Evolutionary conservation across 441 rosid genomes (phyloP).

Genomic region (Bruguiera hainesii): DNA sequence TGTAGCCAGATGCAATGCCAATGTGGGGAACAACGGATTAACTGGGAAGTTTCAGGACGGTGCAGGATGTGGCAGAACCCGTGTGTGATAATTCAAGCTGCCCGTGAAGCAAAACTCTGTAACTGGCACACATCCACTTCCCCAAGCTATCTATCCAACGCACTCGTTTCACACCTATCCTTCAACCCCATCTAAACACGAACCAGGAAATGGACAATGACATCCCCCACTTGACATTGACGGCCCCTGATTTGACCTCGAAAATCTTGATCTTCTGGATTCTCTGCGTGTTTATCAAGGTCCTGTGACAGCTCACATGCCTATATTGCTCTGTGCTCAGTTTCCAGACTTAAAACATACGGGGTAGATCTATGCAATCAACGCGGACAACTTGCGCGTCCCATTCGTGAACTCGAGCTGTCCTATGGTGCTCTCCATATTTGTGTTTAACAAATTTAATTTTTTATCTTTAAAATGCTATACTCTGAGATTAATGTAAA

Average conservation of each 20-base stretch:
- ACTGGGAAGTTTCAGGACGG: no score
- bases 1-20: no score
- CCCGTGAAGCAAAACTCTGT: slow-evolving; percentile 1
- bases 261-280: background rate
- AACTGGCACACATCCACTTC: background rate
- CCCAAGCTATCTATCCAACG: background rate
- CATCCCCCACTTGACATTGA: background rate
- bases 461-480: no score
- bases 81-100: background rate
- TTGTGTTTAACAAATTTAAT: no score
- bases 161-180: background rate
- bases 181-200: background rate
- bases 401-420: no score
- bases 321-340: background rate
- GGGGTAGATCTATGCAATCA: background rate
- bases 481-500: no score
- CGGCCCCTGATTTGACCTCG: slow-evolving; percentile 5
- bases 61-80: no score
- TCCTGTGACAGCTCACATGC: slow-evolving; percentile 23
- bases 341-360: background rate
- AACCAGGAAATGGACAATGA: background rate
- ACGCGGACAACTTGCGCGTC: no score
- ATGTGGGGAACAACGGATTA: no score
- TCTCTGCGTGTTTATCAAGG: slow-evolving; percentile 6
- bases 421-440: no score